Base-by-base conservation (phyloP, 2,329 filamentous ascomycete species). In the Colletotrichum orbiculare region DNA sequence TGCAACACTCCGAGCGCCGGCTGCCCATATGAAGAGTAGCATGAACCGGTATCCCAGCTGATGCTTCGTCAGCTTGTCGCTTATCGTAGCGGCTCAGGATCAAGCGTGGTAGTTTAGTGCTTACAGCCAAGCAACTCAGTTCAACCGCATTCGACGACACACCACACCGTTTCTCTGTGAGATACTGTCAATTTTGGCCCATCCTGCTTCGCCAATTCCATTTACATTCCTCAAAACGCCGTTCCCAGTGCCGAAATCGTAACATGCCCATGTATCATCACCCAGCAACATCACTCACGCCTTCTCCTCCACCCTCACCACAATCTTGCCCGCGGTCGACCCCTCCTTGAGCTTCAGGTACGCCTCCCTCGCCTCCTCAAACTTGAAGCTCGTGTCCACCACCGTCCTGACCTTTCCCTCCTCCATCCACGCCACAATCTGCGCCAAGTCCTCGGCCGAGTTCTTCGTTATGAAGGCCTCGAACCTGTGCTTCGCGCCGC, bases 271-370 rank as follows among this genome's bases (percentile, higher is more conserved):
- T 8, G 15, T 13, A 8, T 33, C 6, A 7, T 13, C 56, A 17
- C 17, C 17, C 5, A 7, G 34, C 8, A 0, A 12, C 39, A 13
- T 33, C 10, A 11, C 38, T 62, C 55, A 68, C 11, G 53, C 55
- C 56, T 70, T 67, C 33, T 49, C 48, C 12, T 60, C 49, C n/a
- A 71, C 67, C n/a, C 68, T 64, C 41, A 80, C 70, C 42, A 91
- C 78, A 69, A 91, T 77, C 78, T 91, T 91, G 0, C 89, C 89
- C 55, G 77, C 83, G 4, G 84, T 79, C n/a, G 85, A 81, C 0
- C 85, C 85, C 3, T 82, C 84, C 76, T 86, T 88, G 70, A 91
- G 71, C 67, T 81, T 84, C 73, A 83, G 81, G 75, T 85, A 89
- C 3, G 87, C 89, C 71, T 84, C 79, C 1, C 78, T 75, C 2